Base-by-base conservation (phyloP, 345 rosid genomes). In the Bruguiera parviflora region DNA sequence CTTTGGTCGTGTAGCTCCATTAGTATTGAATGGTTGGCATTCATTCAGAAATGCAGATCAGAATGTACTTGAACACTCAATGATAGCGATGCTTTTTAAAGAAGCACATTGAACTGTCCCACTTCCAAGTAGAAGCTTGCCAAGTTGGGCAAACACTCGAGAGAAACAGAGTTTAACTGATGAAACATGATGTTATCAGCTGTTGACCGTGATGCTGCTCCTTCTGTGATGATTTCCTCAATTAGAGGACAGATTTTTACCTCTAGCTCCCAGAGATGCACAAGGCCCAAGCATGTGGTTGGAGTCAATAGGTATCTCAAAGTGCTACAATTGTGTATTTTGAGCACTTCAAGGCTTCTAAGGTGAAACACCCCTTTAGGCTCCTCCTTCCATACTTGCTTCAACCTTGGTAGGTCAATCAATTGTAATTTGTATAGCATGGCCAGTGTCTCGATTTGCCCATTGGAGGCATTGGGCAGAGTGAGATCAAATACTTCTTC, bases 261-360 rank as follows among this genome's bases (percentile, higher is more conserved):
- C 61, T 47, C 65, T 1, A 69, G n/a, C 25, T 47, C 5, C 19
- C 8, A 24, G 47, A 69, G 65, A 16, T n/a, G 58, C 29, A 3
- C 47, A 19, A 69, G 72, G 58, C 5, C 6, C 10, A 49, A 43
- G 19, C 39, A 46, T 58, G 0, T 47, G 16, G 72, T 11, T 20
- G 37, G 72, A 46, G 72, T 60, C 29, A 69, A 68, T 43, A 58
- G 10, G 28, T 68, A 11, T 5, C 39, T 68, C 56, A 68, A 58
- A 8, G 63, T 67, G 37, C 64, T 25, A 58, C 71, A 68, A 6
- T 68, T 58, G 16, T 58, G 43, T 46, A 68, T 11, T 47, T 46
- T 21, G 20, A 69, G 20, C 46, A 11, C 27, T n/a, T 59, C 15
- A 8, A 69, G 72, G 28, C 15, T 27, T 20, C 19, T 19, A 2